phyloP scores from a whole-genome alignment of 805 yeast genomes.

The Metschnikowia colocasiae region DNA sequence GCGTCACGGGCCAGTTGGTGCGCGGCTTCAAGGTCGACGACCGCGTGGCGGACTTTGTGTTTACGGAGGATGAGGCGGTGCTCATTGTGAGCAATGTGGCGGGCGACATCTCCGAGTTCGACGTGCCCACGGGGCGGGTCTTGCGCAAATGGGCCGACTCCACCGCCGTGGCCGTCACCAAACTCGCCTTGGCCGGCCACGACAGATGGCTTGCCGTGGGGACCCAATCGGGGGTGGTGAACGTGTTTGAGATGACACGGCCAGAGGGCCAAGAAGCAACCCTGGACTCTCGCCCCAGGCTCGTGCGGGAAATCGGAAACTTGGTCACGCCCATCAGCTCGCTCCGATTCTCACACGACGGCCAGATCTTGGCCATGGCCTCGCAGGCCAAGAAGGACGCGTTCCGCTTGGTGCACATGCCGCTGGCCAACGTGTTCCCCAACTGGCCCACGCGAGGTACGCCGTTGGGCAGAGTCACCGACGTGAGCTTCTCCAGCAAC shows the following conservation, averaged over 20 bases:
- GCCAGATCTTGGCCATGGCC: constrained; percentile 83
- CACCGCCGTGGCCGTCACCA: constrained; percentile 81
- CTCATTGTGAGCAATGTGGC: constrained; percentile 59
- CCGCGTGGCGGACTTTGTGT: constrained; percentile 73
- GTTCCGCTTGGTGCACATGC: constrained; percentile 79
- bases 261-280: too few relatives aligned
- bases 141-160: constrained; percentile 77
- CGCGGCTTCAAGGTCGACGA: constrained; percentile 90
- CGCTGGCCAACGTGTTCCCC: constrained; percentile 77
- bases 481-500: constrained; percentile 72
- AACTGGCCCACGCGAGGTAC: constrained; percentile 99
- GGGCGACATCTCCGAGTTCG: constrained; percentile 91
- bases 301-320: constrained; percentile 68
- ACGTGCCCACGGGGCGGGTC: constrained; percentile 28
- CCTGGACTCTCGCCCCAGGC: constrained; percentile 32
- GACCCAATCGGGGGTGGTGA: constrained; percentile 82
- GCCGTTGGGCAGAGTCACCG: constrained; percentile 91
- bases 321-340: constrained; percentile 76
- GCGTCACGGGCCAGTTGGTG: constrained; percentile 80
- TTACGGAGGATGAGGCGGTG: constrained; percentile 46
- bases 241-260: constrained; percentile 56
- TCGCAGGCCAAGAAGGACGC: constrained; percentile 85
- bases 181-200: constrained; percentile 66
- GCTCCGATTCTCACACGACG: constrained; percentile 75
- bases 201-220: constrained; percentile 90